phyloP scores from a whole-genome alignment of 345 rosid genomes.

The Brassica cretica region DNA sequence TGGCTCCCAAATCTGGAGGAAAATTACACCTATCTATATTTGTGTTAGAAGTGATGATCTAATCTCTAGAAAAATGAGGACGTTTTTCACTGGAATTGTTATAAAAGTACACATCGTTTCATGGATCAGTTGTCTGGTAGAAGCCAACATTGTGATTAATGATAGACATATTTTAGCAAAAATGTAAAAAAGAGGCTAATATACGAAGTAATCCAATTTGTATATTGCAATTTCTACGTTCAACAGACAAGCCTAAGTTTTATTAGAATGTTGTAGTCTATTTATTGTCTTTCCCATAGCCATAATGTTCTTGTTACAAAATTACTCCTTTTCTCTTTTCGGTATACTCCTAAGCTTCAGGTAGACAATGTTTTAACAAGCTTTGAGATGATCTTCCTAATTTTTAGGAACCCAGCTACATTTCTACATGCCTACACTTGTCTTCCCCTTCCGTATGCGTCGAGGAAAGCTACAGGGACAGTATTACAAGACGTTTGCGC shows the following conservation, averaged over 20 bases:
- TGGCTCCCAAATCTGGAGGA: conserved; percentile 5
- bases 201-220: neutral
- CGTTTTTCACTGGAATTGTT: neutral
- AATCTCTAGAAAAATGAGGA: neutral
- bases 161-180: neutral
- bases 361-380: conserved; percentile 13
- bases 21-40: neutral
- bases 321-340: neutral
- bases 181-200: neutral
- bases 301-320: neutral
- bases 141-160: neutral
- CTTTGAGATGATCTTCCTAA: conserved; percentile 14
- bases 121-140: neutral
- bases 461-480: conserved; percentile 86
- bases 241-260: conserved; percentile 1
- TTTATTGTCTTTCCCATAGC: conserved; percentile 13
- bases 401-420: conserved; percentile 81
- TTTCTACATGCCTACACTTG: conserved; percentile 98
- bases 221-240: neutral
- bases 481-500: conserved; percentile 91
- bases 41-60: neutral
- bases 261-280: neutral
- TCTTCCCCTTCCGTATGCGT: conserved; percentile 80
- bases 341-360: neutral
- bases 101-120: neutral